phyloP scores from a whole-genome alignment of 768 basidiomycete species.

The Coprinopsis sp. region DNA sequence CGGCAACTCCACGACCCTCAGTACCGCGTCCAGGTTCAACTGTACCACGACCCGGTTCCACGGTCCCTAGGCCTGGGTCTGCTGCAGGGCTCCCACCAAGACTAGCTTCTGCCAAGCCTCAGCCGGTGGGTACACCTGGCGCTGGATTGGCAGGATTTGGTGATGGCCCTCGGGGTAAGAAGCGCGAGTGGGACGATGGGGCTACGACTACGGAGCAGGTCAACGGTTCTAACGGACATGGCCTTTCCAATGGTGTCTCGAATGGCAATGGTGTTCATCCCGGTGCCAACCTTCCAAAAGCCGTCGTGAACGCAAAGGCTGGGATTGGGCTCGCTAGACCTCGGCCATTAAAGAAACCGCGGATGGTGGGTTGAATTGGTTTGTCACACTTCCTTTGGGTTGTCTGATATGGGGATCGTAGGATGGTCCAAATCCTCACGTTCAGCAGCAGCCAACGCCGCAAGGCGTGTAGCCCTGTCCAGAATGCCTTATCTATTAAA shows the following conservation, averaged over 20 bases:
- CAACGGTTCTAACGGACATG: conserved; percentile 26
- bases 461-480: conserved; percentile 61
- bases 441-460: conserved; percentile 63
- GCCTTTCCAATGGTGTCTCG: conserved; percentile 19
- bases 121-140: conserved; percentile 3
- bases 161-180: conserved; percentile 33
- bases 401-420: conserved; percentile 20
- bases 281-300: conserved; percentile 24
- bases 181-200: conserved; percentile 38
- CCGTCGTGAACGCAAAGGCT: conserved; percentile 49
- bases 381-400: conserved; percentile 1
- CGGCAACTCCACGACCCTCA: conserved; percentile 18
- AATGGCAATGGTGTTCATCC: conserved; percentile 30
- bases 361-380: conserved; percentile 48
- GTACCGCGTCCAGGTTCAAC: conserved; percentile 24
- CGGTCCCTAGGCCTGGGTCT: conserved; percentile 26
- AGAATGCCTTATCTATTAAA: too few species aligned
- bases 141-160: conserved; percentile 29
- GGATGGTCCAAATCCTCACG: conserved; percentile 55
- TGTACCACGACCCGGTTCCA: conserved; percentile 23
- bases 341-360: conserved; percentile 71
- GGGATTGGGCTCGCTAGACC: conserved; percentile 56
- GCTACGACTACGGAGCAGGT: conserved; percentile 8
- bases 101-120: conserved; percentile 23
- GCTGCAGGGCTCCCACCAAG: conserved; percentile 16